Conservation (phyloP, 2,329 filamentous ascomycete genomes). For the Paecilomyces sp. region DNA sequence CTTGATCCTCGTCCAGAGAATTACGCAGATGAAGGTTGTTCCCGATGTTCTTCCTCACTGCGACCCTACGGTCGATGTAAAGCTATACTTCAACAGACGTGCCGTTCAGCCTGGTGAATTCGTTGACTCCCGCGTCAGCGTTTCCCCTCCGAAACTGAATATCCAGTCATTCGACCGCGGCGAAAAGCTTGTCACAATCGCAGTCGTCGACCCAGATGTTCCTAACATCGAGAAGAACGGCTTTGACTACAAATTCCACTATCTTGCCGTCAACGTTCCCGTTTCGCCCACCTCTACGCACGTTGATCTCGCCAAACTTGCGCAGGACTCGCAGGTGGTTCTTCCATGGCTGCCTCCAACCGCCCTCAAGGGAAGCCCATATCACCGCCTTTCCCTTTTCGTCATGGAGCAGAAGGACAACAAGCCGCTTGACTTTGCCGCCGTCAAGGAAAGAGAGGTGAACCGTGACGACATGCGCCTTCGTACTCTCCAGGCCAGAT, state of each 20-base stretch:
- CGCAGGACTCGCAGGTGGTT: constrained; percentile 58
- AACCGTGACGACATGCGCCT: constrained; percentile 65
- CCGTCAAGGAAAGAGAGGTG: constrained; percentile 45
- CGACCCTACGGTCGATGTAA: constrained; percentile 70
- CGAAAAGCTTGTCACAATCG: constrained; percentile 73
- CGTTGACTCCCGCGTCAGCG: constrained; percentile 66
- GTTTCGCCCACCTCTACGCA: constrained; percentile 55
- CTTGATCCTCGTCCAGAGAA: constrained; percentile 73
- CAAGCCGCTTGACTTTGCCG: constrained; percentile 50
- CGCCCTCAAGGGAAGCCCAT: constrained; percentile 81
- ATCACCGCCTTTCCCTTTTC: constrained; percentile 81
- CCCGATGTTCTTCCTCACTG: constrained; percentile 81
- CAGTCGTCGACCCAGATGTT: constrained; percentile 84
- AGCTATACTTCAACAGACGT: constrained; percentile 67
- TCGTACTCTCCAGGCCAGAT: constrained; percentile 65
- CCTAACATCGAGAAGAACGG: constrained; percentile 67
- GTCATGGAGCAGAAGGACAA: constrained; percentile 71
- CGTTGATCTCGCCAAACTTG: constrained; percentile 58
- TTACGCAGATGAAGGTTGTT: constrained; percentile 77
- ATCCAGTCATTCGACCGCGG: constrained; percentile 81
- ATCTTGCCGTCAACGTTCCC: constrained; percentile 68
- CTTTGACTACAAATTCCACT: constrained; percentile 80
- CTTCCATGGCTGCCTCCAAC: constrained; percentile 78
- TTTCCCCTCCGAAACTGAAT: constrained; percentile 64
- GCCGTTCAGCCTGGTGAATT: constrained; percentile 70